Percentiles rank a stretch among this genome's conserved stretches.
phyloP scores from a whole-genome alignment of 2,329 filamentous ascomycete genomes.

The Phyllachora maydis region DNA sequence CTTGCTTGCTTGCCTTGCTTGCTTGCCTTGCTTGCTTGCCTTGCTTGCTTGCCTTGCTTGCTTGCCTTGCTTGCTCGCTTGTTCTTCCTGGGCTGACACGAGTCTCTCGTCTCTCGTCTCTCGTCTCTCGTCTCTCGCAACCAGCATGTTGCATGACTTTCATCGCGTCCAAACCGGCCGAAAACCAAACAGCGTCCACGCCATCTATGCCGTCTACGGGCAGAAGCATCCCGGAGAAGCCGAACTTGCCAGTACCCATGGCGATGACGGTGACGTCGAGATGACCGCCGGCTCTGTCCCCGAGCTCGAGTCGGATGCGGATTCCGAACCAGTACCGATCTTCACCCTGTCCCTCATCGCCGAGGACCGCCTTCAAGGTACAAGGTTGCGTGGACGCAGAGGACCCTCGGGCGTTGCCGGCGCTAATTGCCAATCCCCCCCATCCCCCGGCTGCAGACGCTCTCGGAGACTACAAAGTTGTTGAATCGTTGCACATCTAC shows the following conservation, averaged over 20 bases:
- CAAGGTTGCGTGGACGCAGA: background rate
- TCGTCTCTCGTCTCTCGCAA: too few species aligned
- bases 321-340: slow-evolving; percentile 28
- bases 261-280: too few species aligned
- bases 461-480: slow-evolving; percentile 47
- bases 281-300: too few species aligned
- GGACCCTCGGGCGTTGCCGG: too few species aligned
- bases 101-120: too few species aligned
- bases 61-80: too few species aligned
- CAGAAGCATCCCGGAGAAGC: slow-evolving; percentile 24
- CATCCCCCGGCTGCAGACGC: too few species aligned
- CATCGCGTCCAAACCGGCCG: slow-evolving; percentile 58
- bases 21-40: slow-evolving; percentile 3
- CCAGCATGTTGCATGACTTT: slow-evolving; percentile 83
- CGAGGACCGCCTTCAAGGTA: slow-evolving; percentile 55
- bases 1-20: slow-evolving; percentile 1
- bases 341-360: slow-evolving; percentile 44
- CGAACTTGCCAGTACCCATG: too few species aligned
- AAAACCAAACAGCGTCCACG: slow-evolving; percentile 56
- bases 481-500: slow-evolving; percentile 71
- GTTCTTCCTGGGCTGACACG: too few species aligned
- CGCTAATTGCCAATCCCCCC: too few species aligned
- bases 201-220: slow-evolving; percentile 79
- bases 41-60: too few species aligned
- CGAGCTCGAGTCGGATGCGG: slow-evolving; percentile 11